These are phyloP conservation scores for Coemansia sp. DNA, from an alignment of 192 early-diverging fungal genomes.

Conservation along the genomic window DNA sequence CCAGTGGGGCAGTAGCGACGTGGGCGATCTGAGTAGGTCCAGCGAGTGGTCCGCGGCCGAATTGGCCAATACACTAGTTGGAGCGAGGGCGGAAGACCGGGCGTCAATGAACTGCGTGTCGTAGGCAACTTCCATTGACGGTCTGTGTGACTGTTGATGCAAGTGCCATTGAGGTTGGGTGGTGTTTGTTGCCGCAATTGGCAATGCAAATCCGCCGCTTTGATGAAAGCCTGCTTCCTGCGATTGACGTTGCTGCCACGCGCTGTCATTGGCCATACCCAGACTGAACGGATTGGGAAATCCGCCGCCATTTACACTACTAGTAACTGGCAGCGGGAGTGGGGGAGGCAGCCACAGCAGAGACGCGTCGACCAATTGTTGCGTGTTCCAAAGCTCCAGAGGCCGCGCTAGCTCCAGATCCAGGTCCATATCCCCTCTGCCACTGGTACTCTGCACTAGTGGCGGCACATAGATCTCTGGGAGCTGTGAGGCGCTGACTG, in stretches of 20 bases:
- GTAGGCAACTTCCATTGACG: slow-evolving; percentile 4
- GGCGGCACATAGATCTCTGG: not conserved
- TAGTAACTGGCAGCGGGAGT: not conserved
- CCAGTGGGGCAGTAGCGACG: slow-evolving; percentile 48
- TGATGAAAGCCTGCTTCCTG: slow-evolving; percentile 3
- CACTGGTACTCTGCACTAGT: not conserved
- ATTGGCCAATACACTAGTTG: not conserved
- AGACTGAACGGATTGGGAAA: slow-evolving; percentile 1
- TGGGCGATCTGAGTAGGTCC: slow-evolving; percentile 40
- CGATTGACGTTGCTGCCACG: slow-evolving; percentile 13
- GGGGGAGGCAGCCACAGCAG: slow-evolving; percentile 21
- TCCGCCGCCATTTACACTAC: not conserved
- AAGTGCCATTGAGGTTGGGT: slow-evolving; percentile 17
- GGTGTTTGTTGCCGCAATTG: slow-evolving; percentile 17
- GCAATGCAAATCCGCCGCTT: slow-evolving; percentile 17
- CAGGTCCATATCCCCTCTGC: slow-evolving; percentile 14
- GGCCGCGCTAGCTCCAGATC: slow-evolving; percentile 51
- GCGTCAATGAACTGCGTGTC: slow-evolving; percentile 56
- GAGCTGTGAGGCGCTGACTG: slow-evolving; percentile 8
- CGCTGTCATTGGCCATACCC: not conserved
- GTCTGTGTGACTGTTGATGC: slow-evolving; percentile 19
- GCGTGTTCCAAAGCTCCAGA: slow-evolving; percentile 43
- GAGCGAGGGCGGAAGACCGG: slow-evolving; percentile 29
- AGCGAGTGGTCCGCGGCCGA: not conserved
- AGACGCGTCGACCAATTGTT: slow-evolving; percentile 22